Evolutionary conservation across 2,329 filamentous ascomycete species (phyloP).

Genomic region (Paradendryphiella salina): DNA sequence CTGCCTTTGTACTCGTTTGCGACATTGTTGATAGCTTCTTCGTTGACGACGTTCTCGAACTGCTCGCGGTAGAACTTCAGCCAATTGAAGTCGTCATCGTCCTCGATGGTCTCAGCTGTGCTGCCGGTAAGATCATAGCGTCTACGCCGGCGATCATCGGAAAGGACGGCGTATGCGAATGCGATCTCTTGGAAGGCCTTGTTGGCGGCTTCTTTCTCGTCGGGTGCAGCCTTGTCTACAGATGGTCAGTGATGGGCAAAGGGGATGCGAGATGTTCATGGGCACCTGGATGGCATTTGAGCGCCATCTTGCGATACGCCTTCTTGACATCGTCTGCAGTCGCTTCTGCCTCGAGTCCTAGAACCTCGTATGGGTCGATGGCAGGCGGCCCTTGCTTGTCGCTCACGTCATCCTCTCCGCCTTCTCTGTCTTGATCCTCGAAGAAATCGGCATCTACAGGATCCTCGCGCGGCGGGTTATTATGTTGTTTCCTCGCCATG

Average conservation of each 20-base stretch:
- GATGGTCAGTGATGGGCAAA: constrained; percentile 12
- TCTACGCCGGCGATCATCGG: constrained; percentile 75
- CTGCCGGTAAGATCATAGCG: constrained; percentile 91
- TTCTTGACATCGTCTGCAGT: constrained; percentile 80
- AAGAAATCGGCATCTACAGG: constrained; percentile 16
- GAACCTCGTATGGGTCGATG: constrained; percentile 76
- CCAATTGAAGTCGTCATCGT: constrained; percentile 84
- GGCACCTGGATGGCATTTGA: constrained; percentile 75
- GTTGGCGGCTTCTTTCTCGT: constrained; percentile 73
- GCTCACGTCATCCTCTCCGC: constrained; percentile 25
- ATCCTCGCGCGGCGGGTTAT: constrained; percentile 9
- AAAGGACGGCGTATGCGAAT: constrained; percentile 92
- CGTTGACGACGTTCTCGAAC: constrained; percentile 74
- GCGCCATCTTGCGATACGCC: constrained; percentile 86
- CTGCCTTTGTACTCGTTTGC: constrained; percentile 79
- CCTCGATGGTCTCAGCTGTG: constrained; percentile 75
- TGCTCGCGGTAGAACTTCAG: constrained; percentile 84
- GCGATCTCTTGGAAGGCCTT: constrained; percentile 85
- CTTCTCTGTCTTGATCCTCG: constrained; percentile 53
- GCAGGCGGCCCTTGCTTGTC: constrained; percentile 63
- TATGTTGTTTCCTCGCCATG: constrained; percentile 12
- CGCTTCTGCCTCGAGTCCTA: constrained; percentile 71
- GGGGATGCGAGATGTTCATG: constrained; percentile 13
- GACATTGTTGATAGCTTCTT: constrained; percentile 74
- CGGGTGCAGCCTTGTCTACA: constrained; percentile 73